Conservation (phyloP, 257 asterid genomes). For the Verbascum thapsus region DNA sequence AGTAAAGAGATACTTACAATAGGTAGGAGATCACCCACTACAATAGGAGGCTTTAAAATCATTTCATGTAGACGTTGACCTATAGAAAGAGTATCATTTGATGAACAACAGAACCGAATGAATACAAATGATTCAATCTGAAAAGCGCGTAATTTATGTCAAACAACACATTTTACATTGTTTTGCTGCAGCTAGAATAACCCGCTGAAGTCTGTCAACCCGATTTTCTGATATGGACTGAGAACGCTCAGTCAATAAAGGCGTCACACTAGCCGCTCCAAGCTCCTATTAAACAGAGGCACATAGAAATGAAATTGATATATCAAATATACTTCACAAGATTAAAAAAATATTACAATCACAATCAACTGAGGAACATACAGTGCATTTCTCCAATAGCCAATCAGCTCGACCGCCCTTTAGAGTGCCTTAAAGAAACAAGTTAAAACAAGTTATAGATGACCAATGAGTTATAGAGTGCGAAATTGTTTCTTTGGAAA, state of each 20-base stretch:
- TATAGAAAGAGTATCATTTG: slow-evolving; percentile 29
- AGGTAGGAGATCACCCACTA: slow-evolving; percentile 57
- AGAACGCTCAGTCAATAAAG: slow-evolving; percentile 80
- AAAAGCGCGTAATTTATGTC: neutral
- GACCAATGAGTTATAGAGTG: slow-evolving; percentile 5
- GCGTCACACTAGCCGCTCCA: slow-evolving; percentile 90
- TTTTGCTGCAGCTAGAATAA: slow-evolving; percentile 83
- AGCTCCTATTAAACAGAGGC: slow-evolving; percentile 59
- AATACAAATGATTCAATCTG: slow-evolving; percentile 5
- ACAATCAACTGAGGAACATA: slow-evolving; percentile 43
- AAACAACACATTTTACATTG: slow-evolving; percentile 53
- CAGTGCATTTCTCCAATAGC: slow-evolving; percentile 99
- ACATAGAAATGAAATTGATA: slow-evolving; percentile 12
- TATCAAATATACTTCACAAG: neutral
- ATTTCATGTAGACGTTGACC: slow-evolving; percentile 94
- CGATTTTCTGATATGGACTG: slow-evolving; percentile 76
- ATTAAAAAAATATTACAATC: slow-evolving; percentile 25
- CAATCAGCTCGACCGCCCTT: slow-evolving; percentile 99
- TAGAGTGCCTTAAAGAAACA: slow-evolving; percentile 60
- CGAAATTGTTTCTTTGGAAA: slow-evolving; percentile 9
- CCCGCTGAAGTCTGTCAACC: slow-evolving; percentile 80
- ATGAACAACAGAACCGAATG: neutral
- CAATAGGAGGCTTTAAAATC: slow-evolving; percentile 73
- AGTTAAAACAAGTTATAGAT: slow-evolving; percentile 17
- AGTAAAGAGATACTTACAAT: slow-evolving; percentile 46